Percentiles rank a stretch among this genome's conserved stretches.
phyloP scores from a whole-genome alignment of 2,329 filamentous ascomycete species.

The Phoma sp. region DNA sequence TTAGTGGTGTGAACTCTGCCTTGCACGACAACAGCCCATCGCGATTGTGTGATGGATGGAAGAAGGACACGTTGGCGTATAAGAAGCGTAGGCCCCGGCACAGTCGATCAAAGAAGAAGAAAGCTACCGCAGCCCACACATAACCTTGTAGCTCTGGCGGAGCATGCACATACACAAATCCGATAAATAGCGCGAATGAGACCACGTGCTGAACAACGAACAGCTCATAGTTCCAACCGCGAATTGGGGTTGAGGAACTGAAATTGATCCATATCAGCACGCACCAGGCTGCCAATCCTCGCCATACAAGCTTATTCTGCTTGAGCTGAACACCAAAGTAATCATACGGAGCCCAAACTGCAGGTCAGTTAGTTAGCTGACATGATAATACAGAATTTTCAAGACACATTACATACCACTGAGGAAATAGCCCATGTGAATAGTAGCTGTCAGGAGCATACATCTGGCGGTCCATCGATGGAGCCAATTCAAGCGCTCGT shows the following conservation, averaged over 20 bases:
- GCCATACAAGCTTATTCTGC: conserved; percentile 69
- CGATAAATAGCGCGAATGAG: conserved; percentile 66
- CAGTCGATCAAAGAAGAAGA: conserved; percentile 68
- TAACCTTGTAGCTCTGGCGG: conserved; percentile 65
- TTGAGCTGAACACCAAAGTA: conserved; percentile 65
- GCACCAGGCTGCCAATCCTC: conserved; percentile 71
- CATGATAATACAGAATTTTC: not conserved
- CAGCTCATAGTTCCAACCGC: conserved; percentile 70
- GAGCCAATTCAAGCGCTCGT: conserved; percentile 75
- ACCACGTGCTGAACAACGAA: conserved; percentile 72
- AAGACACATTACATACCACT: conserved; percentile 7
- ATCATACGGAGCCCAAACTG: conserved; percentile 65
- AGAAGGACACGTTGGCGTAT: conserved; percentile 49
- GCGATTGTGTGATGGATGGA: conserved; percentile 42
- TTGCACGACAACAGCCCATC: conserved; percentile 46
- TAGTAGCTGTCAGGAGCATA: conserved; percentile 69
- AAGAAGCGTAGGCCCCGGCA: conserved; percentile 51
- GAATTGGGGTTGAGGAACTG: conserved; percentile 67
- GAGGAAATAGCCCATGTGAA: conserved; percentile 75
- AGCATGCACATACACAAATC: conserved; percentile 68
- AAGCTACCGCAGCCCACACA: conserved; percentile 69
- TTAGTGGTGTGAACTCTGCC: conserved; percentile 53
- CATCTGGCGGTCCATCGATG: conserved; percentile 75
- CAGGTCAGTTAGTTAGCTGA: not conserved
- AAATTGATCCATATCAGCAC: conserved; percentile 70